Percentiles rank a stretch among this genome's conserved stretches.
These are phyloP conservation scores for Neoarthrinium moseri DNA, from an alignment of 2,329 filamentous ascomycete genomes.

Conservation along the genomic window DNA sequence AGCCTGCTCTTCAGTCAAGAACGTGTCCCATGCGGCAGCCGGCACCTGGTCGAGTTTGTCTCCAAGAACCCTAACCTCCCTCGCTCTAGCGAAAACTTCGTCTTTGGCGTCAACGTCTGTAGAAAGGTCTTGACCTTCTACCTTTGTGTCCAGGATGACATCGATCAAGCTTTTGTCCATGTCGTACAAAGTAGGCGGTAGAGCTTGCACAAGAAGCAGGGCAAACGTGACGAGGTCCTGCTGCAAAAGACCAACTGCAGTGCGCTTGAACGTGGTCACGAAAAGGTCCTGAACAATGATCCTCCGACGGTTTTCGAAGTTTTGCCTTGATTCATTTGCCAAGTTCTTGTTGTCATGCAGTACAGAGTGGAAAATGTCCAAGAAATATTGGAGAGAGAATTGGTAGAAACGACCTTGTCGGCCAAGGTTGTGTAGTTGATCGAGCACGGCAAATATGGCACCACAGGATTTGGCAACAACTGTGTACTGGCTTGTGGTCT, in stretches of 20 bases:
- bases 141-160: constrained; percentile 73
- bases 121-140: constrained; percentile 77
- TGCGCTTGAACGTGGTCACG: constrained; percentile 86
- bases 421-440: constrained; percentile 96
- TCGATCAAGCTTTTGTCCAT: constrained; percentile 94
- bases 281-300: constrained; percentile 92
- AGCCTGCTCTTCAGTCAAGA: constrained; percentile 81
- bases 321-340: constrained; percentile 69
- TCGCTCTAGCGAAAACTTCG: constrained; percentile 66
- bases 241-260: constrained; percentile 88
- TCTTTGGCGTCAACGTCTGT: constrained; percentile 63
- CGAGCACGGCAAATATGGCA: constrained; percentile 93
- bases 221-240: constrained; percentile 93
- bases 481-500: constrained; percentile 91
- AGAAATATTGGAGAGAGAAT: constrained; percentile 97
- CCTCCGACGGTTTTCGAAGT: constrained; percentile 66
- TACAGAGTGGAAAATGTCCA: constrained; percentile 95
- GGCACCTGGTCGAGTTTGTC: constrained; percentile 64
- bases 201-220: constrained; percentile 91
- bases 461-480: constrained; percentile 93
- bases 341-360: constrained; percentile 77
- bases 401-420: constrained; percentile 99
- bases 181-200: constrained; percentile 66
- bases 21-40: constrained; percentile 71
- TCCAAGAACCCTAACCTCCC: constrained; percentile 71